Evolutionary conservation across 2,329 filamentous ascomycete genomes (phyloP), one percentile per base, ranked within the genome.

Genomic region (Beauveria sp.): DNA sequence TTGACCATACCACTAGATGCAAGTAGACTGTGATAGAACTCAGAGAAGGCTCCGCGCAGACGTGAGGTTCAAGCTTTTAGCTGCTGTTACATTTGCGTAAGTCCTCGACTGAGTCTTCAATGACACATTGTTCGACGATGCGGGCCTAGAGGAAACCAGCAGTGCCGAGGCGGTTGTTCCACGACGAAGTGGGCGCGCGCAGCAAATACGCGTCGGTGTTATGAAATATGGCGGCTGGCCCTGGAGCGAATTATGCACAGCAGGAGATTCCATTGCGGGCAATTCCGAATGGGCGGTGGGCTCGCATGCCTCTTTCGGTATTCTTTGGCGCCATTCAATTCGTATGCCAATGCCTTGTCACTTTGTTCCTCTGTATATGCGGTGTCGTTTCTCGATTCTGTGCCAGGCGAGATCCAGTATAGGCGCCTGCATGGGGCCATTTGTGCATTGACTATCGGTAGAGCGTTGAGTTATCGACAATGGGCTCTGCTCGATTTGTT

Each of bases 251-350:
- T 60, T 49, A 53, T 26, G 38, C 14, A 52, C 40, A 7, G 24
- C 38, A 53, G 22, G 26, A 2, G 12, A 5, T 24, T 60, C 57
- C 57, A 52, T 60, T 53, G 57, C 46, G 57, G 57, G 26, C 49
- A 46, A 46, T 53, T 46, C 47, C 57, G 57, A 60, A 46, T 53
- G 26, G 47, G 57, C 49, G 57, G 57, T 60, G 49, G 57, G 20
- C 57, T 52, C 28, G 34, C 34, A 20, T 60, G 57, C 47, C 40
- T 60, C 14, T 34, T 60, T 52, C 16, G 34, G 57, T 38, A 43
- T 46, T 24, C 18, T 60, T 51, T 52, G 24, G 26, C 57, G 40
- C 49, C 20, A 5, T 34, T 24, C 46, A 12, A 4, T 60, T 45
- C 14, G 40, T 40, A 18, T 34, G 24, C 12, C 10, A 10, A 20